Base-by-base conservation (phyloP, 805 yeast genomes). In the Metschnikowia rubicola region DNA sequence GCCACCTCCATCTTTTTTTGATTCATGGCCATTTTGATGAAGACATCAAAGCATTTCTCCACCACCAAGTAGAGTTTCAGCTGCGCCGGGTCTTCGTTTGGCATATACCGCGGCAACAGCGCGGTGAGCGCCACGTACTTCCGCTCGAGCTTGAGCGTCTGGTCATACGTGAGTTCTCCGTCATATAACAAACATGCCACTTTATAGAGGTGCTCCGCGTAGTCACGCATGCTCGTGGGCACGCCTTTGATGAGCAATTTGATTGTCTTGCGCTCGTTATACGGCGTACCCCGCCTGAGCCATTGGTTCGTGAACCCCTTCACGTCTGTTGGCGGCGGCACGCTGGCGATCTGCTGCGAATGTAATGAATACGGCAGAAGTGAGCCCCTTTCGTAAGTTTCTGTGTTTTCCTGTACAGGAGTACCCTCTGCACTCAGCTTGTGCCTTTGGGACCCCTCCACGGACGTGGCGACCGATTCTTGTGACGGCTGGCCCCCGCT, bases 41-140 rank as follows among this genome's bases (percentile, higher is more conserved):
- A 62, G 2, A 68, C 47, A 42, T 70, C 75, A 43, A 73, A 72
- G 51, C 70, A 69, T 41, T 60, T 59, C 35, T 71, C 73, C 10
- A 73, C 65, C 10, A 71, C 48, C 13, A 65, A 35, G 45, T 71
- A 64, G 13, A 71, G 58, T 39, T 62, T 59, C 4, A 69, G 63
- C 35, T 62, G 46, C 12, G 67, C 53, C 1, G 71, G 71, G 44
- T 66, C 63, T 3, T 57, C 55, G 6, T 32, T 21, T 30, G 59
- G 55, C 15, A 56, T 42, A 45, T 55, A 70, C 10, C 35, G 37
- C 13, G 58, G 51, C n/a, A 71, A 52, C 7, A 48, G 43, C 19
- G 64, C 59, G 35, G 61, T 61, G 41, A 72, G 54, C 12, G 33
- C 35, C 34, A 47, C 52, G 38, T 59, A 54, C 46, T 70, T 71